Evolutionary conservation across 2,329 filamentous ascomycete species (phyloP).

Genomic region (Penicillium sp.): DNA sequence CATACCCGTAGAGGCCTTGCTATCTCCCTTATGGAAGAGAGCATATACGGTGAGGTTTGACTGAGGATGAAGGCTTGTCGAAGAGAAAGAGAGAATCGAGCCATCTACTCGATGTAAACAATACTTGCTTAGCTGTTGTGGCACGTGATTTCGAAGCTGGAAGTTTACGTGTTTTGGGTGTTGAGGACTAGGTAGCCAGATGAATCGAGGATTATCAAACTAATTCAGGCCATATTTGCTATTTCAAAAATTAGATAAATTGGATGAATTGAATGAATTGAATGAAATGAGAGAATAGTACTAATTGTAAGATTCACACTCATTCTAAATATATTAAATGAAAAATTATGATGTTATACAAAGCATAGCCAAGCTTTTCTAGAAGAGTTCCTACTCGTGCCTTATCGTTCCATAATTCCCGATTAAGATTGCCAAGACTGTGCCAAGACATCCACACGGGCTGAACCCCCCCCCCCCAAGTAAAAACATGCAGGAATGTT

Average conservation of each 20-base stretch:
- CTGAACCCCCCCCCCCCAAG: not conserved
- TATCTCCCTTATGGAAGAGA: not conserved
- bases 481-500: not conserved
- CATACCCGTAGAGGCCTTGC: not conserved
- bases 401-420: not conserved
- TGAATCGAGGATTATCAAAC: not conserved
- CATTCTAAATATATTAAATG: not conserved
- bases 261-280: not conserved
- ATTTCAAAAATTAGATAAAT: not conserved
- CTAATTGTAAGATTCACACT: fast-evolving
- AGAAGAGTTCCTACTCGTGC: not conserved
- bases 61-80: not conserved
- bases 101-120: not conserved
- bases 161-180: not conserved
- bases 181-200: not conserved
- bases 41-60: not conserved
- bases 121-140: not conserved
- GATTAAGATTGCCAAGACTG: not conserved
- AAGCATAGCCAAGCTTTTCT: not conserved
- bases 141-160: not conserved
- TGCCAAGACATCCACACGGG: not conserved
- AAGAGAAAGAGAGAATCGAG: not conserved
- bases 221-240: not conserved
- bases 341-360: not conserved
- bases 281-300: too few species aligned